phyloP scores from a whole-genome alignment of 208 protist species.

The Vickermania spadyakhi region DNA sequence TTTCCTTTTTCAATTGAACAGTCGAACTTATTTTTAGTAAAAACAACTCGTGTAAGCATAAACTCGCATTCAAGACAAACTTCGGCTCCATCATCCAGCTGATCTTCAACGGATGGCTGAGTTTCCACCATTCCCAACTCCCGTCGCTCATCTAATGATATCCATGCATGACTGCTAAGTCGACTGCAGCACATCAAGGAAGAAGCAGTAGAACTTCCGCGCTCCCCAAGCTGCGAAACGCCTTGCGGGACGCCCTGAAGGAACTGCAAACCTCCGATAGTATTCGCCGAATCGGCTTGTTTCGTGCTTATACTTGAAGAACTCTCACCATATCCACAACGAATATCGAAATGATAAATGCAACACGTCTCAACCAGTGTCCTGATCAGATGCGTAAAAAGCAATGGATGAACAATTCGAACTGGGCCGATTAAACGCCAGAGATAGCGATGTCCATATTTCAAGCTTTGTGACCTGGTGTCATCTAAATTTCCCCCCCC shows the following conservation, averaged over 20 bases:
- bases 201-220: conserved; percentile 11
- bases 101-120: background rate
- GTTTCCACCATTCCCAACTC: conserved; percentile 15
- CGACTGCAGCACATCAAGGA: conserved; percentile 44
- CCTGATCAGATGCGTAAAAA: background rate
- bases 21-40: no score
- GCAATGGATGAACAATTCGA: background rate
- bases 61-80: conserved; percentile 25
- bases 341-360: background rate
- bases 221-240: background rate
- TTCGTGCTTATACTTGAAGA: no score
- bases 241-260: background rate
- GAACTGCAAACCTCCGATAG: background rate
- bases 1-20: no score
- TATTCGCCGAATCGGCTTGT: background rate
- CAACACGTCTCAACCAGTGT: background rate
- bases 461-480: background rate
- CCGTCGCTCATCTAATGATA: conserved; percentile 25
- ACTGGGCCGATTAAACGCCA: conserved; percentile 19
- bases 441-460: conserved; percentile 13
- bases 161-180: conserved; percentile 43
- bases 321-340: background rate
- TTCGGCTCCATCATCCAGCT: conserved; percentile 6
- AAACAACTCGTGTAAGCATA: conserved; percentile 10
- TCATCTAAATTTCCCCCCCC: background rate